Evolutionary conservation across 257 asterid genomes (phyloP).

Genomic region (Salvia miltiorrhiza): DNA sequence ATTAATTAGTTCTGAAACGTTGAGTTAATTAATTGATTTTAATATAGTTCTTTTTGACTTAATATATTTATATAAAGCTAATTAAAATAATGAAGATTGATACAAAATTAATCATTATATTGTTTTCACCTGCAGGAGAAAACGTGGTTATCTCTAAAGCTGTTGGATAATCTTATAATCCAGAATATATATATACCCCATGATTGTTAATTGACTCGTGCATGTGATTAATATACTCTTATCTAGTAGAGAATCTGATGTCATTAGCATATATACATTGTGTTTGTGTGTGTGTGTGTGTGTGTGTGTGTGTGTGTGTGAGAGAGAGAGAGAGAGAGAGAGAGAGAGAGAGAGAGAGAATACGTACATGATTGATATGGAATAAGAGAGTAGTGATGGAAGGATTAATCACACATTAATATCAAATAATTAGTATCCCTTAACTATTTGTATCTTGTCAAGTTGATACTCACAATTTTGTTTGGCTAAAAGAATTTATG

Average conservation of each 20-base stretch:
- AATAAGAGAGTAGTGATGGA: background rate
- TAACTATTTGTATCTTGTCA: too few relatives aligned
- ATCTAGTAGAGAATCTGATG: constrained; percentile 10
- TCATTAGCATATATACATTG: background rate
- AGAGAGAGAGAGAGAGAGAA: too few relatives aligned
- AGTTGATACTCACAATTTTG: too few relatives aligned
- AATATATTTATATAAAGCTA: background rate
- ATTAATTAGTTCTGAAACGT: background rate
- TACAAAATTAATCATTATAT: background rate
- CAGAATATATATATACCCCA: background rate
- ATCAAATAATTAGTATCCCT: too few relatives aligned
- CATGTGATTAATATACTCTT: background rate
- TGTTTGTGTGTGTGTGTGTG: background rate
- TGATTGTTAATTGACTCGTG: constrained; percentile 1
- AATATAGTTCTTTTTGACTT: background rate
- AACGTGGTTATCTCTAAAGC: background rate
- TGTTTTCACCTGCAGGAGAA: background rate
- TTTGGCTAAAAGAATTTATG: too few relatives aligned
- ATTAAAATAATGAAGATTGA: background rate
- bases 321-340: background rate
- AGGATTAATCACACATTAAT: background rate
- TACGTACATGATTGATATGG: too few relatives aligned
- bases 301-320: background rate
- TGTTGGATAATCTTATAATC: background rate
- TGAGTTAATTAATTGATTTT: background rate